Base-by-base conservation (phyloP, 768 basidiomycete species). In the Infundibulicybe gibba region DNA sequence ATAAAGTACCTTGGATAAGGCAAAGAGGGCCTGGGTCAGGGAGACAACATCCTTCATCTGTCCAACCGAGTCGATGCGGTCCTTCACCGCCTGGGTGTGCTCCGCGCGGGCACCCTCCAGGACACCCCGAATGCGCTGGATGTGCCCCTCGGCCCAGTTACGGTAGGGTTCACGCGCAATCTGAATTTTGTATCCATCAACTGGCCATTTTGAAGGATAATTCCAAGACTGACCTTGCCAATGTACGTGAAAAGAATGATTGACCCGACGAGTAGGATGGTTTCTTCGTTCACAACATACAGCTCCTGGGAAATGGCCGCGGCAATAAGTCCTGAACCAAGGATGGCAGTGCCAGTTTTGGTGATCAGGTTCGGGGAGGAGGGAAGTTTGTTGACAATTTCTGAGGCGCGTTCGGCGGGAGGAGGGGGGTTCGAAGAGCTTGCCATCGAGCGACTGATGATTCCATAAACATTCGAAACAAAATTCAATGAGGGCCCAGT, bases 201-300 rank as follows among this genome's bases (percentile, higher is more conserved):
- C 19, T 44, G 32, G 35, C 39, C 19, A 47, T 43, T 12, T 37
- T n/a, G 32, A 3, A 25, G 25, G 8, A 8, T 25, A 25, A 25
- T 25, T 25, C 8, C 2, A 20, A 14, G 20, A 67, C 78, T 49
- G 64, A 86, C 89, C 80, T 85, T 87, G 59, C 80, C 91, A 57
- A 95, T 76, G 64, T 85, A 88, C 40, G 82, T 77, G 54, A 91
- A 80, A 59, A 97, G 81, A 50, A 94, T 84, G 53, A 87, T 71
- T 56, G 88, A 90, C 17, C 90, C 94, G 33, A 85, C 75, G 32
- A 90, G 82, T 40, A 98, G 77, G 54, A 97, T 85, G 17, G 90
- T 84, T 76, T 98, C 97, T 68, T 97, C 94, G 66, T 97, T 97
- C 61, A 95, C 82, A 50, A 99, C 95, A 61, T 97, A 97, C 43